A percentile compares a stretch with the other conserved stretches of the same genome.
These are phyloP conservation scores for Chernovozyma sophiae-reginae DNA, from an alignment of 1,139 yeast species.

Conservation along the genomic window DNA sequence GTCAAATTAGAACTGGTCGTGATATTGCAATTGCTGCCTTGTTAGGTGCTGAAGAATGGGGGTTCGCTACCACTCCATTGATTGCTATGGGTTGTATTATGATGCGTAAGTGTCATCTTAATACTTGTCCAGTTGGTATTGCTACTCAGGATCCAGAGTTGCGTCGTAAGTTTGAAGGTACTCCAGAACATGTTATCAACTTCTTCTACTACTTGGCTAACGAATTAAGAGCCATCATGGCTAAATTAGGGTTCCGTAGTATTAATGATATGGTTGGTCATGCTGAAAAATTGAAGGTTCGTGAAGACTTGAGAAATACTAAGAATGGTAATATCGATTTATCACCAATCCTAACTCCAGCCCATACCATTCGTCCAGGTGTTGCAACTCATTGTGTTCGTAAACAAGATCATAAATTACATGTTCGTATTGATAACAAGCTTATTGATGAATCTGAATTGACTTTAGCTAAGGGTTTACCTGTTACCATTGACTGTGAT, in stretches of 20 bases:
- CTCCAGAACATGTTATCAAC: slow-evolving; percentile 97
- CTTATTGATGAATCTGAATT: slow-evolving; percentile 92
- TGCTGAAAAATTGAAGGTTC: slow-evolving; percentile 81
- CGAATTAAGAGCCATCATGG: slow-evolving; percentile 91
- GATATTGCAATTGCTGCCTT: slow-evolving; percentile 95
- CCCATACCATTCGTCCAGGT: slow-evolving; percentile 96
- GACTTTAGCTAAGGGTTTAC: slow-evolving; percentile 89
- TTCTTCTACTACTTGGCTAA: slow-evolving; percentile 93
- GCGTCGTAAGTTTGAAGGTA: slow-evolving; percentile 88
- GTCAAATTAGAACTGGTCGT: slow-evolving; percentile 93
- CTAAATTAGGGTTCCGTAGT: slow-evolving; percentile 89
- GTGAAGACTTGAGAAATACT: slow-evolving; percentile 81
- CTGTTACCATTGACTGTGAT: slow-evolving; percentile 89
- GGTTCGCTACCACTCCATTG: slow-evolving; percentile 95
- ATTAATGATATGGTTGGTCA: slow-evolving; percentile 98
- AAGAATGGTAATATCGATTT: slow-evolving; percentile 91
- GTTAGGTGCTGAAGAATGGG: slow-evolving; percentile 98
- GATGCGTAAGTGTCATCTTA: slow-evolving; percentile 91
- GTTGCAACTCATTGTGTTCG: slow-evolving; percentile 91
- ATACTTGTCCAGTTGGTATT: slow-evolving; percentile 96
- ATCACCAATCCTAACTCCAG: slow-evolving; percentile 93
- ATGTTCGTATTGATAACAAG: slow-evolving; percentile 90
- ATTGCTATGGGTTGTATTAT: slow-evolving; percentile 97
- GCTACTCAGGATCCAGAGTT: slow-evolving; percentile 97
- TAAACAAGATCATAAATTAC: slow-evolving; percentile 92